Evolutionary conservation across 2,329 filamentous ascomycete genomes (phyloP), one percentile per base, ranked within the genome.

Genomic region (Paraphaeosphaeria sporulosa): DNA sequence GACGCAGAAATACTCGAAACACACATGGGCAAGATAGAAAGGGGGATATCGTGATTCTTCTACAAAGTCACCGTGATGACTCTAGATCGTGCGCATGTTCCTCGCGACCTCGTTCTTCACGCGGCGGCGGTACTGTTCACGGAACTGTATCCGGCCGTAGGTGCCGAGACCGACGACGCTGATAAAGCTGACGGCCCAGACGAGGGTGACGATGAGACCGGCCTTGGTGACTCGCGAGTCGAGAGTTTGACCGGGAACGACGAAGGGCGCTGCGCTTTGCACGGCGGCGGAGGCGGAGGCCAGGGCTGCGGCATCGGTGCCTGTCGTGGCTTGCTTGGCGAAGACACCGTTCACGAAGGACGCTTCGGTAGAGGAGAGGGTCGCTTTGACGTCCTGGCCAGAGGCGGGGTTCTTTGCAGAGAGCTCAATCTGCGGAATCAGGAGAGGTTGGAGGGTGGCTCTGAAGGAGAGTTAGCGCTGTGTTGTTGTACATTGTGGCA

Each of bases 301-400:
- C 10, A 71, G 65, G 3, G 74, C 71, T 12, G 85, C 81, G 15
- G 83, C 85, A 64, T 72, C 67, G 53, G 66, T 70, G 34, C 68
- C 71, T 60, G 86, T 88, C 69, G 84, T 61, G 15, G 85, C 79
- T 57, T 85, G 80, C 52, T 84, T 78, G 56, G 89, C 86, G 77
- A 93, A 93, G 68, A 90, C 85, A 54, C 90, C 90, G 15, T 85
- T 86, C 42, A 92, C 85, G 67, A 93, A 93, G 7, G 86, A 84
- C 17, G 90, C 89, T 74, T 92, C 88, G 76, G 89, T 88, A 61
- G 86, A 84, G 10, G 89, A 89, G 53, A 93, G 85, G 36, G 86
- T 88, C 52, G 89, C 89, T 69, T 80, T 84, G 59, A 91, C 81
- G 1, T 78, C 75, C 68, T 81, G 72, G 62, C 86, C 87, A 15